Base-by-base conservation (phyloP, 73 alveolate genomes). In the Paramecium bursaria region DNA sequence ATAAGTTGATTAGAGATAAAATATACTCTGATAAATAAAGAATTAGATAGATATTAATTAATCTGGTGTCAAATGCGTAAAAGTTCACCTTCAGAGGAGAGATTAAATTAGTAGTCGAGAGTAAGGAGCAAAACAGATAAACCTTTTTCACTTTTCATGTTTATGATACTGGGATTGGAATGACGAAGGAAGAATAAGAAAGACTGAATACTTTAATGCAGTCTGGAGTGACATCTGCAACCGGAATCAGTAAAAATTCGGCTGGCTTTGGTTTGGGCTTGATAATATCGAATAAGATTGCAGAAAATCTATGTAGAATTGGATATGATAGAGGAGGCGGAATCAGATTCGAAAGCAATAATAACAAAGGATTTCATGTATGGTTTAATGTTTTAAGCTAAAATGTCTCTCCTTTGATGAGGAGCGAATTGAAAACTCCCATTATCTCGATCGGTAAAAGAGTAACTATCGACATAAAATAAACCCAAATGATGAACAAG, bases 241-340 rank as follows among this genome's bases (percentile, higher is more conserved):
- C 19, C 26, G 44, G 27, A 39, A 42, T 67, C 49, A 39, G 60
- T 15, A 33, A 67, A 42, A 67, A 67, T 35, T 25, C 60, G 7
- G 82, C 82, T 3, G 82, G 82, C 1, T 67, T 67, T 42, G 82
- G 82, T 15, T 67, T 67, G 4, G 82, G 82, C 3, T 47, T 67
- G 0, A 39, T 67, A 21, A 67, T 67, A 0, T 39, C 60, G 5
- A 67, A 67, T 67, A 67, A 67, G 23, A 67, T 67, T 2, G 82
- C 82, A 33, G 53, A 67, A 42, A 57, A 33, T 3, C 44, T 67
- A 42, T 67, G 60, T 4, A 19, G 22, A 57, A 30, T 30, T 15
- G 15, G 76, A 57, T 57, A 10, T 17, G 60, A 67, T 30, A 67
- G 44, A 39, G 55, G 55, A 67, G 82, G 55, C 5, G 82, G 82